Evolutionary conservation across 2,329 filamentous ascomycete species (phyloP).

Genomic region (Akanthomyces dipterigenus): DNA sequence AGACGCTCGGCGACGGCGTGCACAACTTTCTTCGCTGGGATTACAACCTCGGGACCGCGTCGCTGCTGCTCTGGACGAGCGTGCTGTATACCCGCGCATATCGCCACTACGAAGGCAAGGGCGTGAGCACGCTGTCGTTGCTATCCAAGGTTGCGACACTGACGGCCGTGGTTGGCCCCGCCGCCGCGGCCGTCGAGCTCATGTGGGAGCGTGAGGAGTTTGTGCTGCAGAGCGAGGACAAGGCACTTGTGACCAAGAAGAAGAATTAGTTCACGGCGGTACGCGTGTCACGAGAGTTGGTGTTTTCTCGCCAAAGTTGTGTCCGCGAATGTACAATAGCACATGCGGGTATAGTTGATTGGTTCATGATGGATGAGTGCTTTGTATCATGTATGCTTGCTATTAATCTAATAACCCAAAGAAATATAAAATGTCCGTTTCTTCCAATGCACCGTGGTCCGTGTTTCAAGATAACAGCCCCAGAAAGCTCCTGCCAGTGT

Average conservation of each 20-base stretch:
- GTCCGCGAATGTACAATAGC: background rate
- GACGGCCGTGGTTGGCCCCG: constrained; percentile 13
- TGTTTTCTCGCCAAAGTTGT: background rate
- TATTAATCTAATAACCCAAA: constrained; percentile 1
- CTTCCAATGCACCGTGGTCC: background rate
- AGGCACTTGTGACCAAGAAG: constrained; percentile 2
- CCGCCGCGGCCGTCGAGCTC: constrained; percentile 15
- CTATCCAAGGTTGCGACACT: constrained; percentile 9
- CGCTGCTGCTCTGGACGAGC: constrained; percentile 16
- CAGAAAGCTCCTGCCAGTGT: background rate
- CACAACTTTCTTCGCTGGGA: constrained; percentile 17
- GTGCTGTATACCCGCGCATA: constrained; percentile 13
- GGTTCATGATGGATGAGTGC: background rate
- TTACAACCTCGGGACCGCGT: constrained; percentile 15
- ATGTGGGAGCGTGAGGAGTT: constrained; percentile 19
- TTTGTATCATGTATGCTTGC: constrained; percentile 5
- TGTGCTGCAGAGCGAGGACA: constrained; percentile 11
- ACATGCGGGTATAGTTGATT: background rate
- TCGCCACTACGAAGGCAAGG: constrained; percentile 1
- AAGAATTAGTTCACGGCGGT: background rate
- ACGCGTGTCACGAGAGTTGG: background rate
- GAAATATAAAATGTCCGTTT: background rate
- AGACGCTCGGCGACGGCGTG: constrained; percentile 15
- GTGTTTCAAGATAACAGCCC: background rate
- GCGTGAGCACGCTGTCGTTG: background rate